Evolutionary conservation across 2,329 filamentous ascomycete genomes (phyloP), one percentile per base, ranked within the genome.

Genomic region (Metarhizium brunneum): DNA sequence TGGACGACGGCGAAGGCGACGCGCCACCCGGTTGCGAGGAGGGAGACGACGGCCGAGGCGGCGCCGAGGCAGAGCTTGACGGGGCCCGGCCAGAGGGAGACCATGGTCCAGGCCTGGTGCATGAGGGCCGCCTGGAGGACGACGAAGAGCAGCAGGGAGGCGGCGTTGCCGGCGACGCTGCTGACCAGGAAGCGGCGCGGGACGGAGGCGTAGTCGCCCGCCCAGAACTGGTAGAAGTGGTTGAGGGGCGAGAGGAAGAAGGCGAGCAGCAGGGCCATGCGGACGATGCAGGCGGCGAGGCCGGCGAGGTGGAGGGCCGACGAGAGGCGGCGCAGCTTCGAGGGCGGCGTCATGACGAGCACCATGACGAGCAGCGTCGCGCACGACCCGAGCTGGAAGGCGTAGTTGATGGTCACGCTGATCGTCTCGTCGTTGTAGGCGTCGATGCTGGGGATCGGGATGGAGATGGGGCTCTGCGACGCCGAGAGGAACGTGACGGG

Each of bases 311-410:
- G 90, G 63, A 91, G 73, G 59, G 85, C 64, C 66, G 87, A 88
- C 20, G 89, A 78, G 0, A 76, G 65, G 2, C 85, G 85, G 53
- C 73, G 72, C 57, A 88, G 80, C 67, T 89, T 90, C 60, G 82
- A 75, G 0, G 74, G 67, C 20, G 82, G 81, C 0, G 88, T 91
- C 68, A 92, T 77, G 56, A 86, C 64, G 11, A 90, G 71, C 2
- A 92, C 73, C 35, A 87, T 75, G 47, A 86, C 61, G 18, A 92
- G 73, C 64, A 90, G 80, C 58, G 86, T 71, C 56, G 85, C 60
- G 50, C 81, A 82, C 29, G 86, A 82, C 35, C 89, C 89, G 53
- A 91, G 76, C 67, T 92, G 88, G 18, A 79, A 72, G 53, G 81
- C 85, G 66, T 86, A 89, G 70, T 84, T 86, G 74, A 88, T 83